Evolutionary conservation across 345 rosid genomes (phyloP).

Genomic region (Murraya paniculata): DNA sequence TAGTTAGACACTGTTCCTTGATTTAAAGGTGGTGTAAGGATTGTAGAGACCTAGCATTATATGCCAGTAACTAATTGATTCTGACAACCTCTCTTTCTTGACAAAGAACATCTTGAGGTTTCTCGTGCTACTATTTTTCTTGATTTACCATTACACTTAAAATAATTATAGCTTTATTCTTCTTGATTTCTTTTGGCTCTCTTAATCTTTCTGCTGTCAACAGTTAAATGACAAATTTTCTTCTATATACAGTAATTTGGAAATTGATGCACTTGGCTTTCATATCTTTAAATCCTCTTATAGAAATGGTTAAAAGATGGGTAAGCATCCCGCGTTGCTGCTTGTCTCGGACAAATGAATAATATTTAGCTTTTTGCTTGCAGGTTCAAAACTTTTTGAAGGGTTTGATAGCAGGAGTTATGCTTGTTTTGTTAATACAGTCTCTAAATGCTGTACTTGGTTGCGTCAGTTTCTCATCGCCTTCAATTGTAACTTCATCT

Average conservation of each 20-base stretch:
- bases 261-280: neutral
- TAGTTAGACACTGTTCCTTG: neutral
- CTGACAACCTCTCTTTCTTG: neutral
- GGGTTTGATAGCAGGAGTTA: conserved; percentile 66
- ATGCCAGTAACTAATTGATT: neutral
- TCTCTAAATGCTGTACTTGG: conserved; percentile 58
- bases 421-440: conserved; percentile 62
- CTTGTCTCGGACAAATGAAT: neutral
- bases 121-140: neutral
- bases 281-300: neutral
- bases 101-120: neutral
- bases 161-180: neutral
- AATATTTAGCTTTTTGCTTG: conserved; percentile 23
- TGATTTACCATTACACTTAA: neutral
- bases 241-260: neutral
- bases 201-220: neutral
- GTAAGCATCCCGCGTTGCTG: neutral
- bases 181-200: neutral
- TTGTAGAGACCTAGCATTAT: neutral
- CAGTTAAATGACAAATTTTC: neutral
- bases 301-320: neutral
- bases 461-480: conserved; percentile 58
- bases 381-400: conserved; percentile 55
- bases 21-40: neutral
- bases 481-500: conserved; percentile 52